Evolutionary conservation across 768 basidiomycete genomes (phyloP).

Genomic region (Boletus vinaceobasis): DNA sequence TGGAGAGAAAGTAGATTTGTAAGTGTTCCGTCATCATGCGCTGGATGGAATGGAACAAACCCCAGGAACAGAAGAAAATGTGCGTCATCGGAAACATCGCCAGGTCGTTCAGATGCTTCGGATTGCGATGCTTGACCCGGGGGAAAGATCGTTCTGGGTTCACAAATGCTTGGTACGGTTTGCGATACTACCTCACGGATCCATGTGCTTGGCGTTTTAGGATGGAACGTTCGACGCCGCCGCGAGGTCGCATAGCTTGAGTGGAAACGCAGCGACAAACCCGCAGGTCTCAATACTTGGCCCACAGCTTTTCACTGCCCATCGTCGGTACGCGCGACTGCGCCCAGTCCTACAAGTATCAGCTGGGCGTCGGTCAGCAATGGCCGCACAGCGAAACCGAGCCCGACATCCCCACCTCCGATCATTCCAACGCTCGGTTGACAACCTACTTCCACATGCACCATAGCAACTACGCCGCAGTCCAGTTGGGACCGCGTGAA

Average conservation of each 20-base stretch:
- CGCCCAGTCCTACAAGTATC: neutral
- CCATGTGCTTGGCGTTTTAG: conserved; percentile 17
- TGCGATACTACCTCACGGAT: neutral
- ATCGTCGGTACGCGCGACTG: neutral
- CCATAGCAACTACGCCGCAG: conserved; percentile 6
- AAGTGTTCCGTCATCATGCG: neutral
- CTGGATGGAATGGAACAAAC: neutral
- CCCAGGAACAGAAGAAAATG: neutral
- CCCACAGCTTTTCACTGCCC: neutral
- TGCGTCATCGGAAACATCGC: neutral
- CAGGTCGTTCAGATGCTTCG: neutral
- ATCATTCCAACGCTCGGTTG: neutral
- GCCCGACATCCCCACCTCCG: neutral
- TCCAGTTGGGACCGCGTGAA: conserved; percentile 13
- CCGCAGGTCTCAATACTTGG: neutral
- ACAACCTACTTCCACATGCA: conserved; percentile 3
- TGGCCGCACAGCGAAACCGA: neutral
- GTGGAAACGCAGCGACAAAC: neutral
- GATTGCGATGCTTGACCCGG: neutral
- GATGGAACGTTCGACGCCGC: neutral
- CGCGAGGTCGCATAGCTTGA: neutral
- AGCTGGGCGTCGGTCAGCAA: neutral
- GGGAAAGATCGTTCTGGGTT: neutral
- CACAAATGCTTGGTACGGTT: neutral
- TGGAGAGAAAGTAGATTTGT: neutral